Conservation (phyloP, 148 eudicot genomes). For the Diospyros lotus region DNA sequence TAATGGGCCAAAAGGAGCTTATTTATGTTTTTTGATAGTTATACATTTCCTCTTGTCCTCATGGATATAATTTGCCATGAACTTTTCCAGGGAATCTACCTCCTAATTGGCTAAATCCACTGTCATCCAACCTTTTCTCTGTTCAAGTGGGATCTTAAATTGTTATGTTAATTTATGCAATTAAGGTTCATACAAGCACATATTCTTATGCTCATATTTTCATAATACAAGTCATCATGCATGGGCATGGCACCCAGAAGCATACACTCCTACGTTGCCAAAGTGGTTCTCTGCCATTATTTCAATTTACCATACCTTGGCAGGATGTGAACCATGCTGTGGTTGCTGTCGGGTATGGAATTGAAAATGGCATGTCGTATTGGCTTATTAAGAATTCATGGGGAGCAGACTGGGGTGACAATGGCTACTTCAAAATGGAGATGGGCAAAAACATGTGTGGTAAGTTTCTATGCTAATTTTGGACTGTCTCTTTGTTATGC, state of each 20-base stretch:
- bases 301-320: slow-evolving; percentile 10
- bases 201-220: not conserved
- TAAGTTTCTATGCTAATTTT: slow-evolving; percentile 32
- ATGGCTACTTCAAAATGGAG: slow-evolving; percentile 96
- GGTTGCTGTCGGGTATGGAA: slow-evolving; percentile 96
- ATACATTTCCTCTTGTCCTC: not conserved
- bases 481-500: not conserved
- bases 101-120: not conserved
- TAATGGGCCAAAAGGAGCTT: too few relatives aligned
- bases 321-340: slow-evolving; percentile 99
- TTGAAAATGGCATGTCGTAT: slow-evolving; percentile 71
- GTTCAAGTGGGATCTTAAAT: not conserved
- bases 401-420: slow-evolving; percentile 93
- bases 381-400: slow-evolving; percentile 99
- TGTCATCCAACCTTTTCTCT: not conserved
- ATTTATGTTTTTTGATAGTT: too few relatives aligned
- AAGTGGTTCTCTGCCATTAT: not conserved
- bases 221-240: not conserved
- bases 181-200: not conserved
- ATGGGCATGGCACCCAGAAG: not conserved
- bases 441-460: slow-evolving; percentile 99
- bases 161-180: not conserved
- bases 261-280: not conserved
- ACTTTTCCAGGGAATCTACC: not conserved
- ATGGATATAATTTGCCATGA: not conserved